Evolutionary conservation across 2,329 filamentous ascomycete species (phyloP).

Genomic region (Keithomyces neogunnii): DNA sequence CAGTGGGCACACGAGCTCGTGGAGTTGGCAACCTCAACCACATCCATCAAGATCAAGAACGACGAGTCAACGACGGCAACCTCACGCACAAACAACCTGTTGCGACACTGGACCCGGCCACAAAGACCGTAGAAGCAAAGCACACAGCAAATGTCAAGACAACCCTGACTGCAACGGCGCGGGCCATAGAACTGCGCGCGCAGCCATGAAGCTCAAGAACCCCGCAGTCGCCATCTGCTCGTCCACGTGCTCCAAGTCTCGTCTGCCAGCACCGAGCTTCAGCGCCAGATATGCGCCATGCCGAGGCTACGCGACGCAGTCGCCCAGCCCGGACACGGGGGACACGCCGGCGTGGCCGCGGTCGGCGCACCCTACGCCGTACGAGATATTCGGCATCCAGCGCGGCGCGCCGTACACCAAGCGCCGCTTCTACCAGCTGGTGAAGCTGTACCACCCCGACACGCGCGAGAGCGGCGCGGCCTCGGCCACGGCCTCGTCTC

Average conservation of each 20-base stretch:
- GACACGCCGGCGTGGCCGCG: slow-evolving; percentile 35
- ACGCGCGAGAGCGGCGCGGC: slow-evolving; percentile 28
- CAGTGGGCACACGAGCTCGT: too few relatives aligned
- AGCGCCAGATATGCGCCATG: not conserved
- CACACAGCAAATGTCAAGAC: too few relatives aligned
- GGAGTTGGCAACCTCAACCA: too few relatives aligned
- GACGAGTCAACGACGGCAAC: too few relatives aligned
- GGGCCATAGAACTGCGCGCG: too few relatives aligned
- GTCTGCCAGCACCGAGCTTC: not conserved
- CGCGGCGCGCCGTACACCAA: slow-evolving; percentile 69
- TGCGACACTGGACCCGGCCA: too few relatives aligned
- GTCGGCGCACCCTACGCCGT: slow-evolving; percentile 60
- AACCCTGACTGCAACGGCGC: too few relatives aligned
- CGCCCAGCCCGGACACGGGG: not conserved
- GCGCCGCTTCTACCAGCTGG: slow-evolving; percentile 75
- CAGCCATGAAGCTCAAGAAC: not conserved
- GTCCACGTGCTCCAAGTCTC: not conserved
- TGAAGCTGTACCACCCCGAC: slow-evolving; percentile 95
- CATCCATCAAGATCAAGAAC: too few relatives aligned
- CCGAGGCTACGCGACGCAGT: slow-evolving; percentile 4
- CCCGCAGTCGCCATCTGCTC: not conserved
- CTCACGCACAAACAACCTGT: too few relatives aligned
- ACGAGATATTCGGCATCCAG: slow-evolving; percentile 67
- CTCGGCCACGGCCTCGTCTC: not conserved
- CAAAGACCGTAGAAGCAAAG: too few relatives aligned